These are phyloP conservation scores for Dicorynia guianensis DNA, from an alignment of 306 rosid genomes.

Conservation along the genomic window DNA sequence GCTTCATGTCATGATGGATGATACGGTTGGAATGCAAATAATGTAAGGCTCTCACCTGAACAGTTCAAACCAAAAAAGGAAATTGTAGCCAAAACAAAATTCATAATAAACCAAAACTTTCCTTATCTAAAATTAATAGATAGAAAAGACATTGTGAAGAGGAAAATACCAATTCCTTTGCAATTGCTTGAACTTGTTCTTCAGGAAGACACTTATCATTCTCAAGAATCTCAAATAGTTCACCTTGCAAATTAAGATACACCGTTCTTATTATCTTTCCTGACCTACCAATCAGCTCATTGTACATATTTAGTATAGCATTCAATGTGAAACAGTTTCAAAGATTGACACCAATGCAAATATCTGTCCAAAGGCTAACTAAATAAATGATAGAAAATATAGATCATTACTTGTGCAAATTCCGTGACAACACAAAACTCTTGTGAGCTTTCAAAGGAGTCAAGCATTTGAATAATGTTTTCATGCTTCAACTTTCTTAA, in stretches of 20 bases:
- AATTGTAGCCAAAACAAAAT: slow-evolving; percentile 2
- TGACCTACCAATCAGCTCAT: slow-evolving; percentile 9
- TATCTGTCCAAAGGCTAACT: slow-evolving; percentile 4
- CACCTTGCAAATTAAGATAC: slow-evolving; percentile 68
- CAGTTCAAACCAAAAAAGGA: slow-evolving; percentile 35
- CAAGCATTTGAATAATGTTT: slow-evolving; percentile 96
- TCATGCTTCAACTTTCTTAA: slow-evolving; percentile 92
- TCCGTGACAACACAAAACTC: slow-evolving; percentile 98
- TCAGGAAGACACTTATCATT: slow-evolving; percentile 98
- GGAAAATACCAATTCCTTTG: slow-evolving; percentile 89
- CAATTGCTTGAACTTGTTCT: slow-evolving; percentile 98
- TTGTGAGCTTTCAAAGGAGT: slow-evolving; percentile 95
- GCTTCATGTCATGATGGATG: slow-evolving; percentile 98
- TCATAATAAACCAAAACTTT: slow-evolving; percentile 13
- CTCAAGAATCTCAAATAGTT: slow-evolving; percentile 98
- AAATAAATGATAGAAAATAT: slow-evolving; percentile 38
- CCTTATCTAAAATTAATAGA: slow-evolving; percentile 13
- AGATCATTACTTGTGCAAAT: slow-evolving; percentile 82
- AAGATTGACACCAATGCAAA: slow-evolving; percentile 19
- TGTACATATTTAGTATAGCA: slow-evolving; percentile 12
- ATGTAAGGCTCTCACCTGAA: slow-evolving; percentile 90
- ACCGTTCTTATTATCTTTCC: slow-evolving; percentile 22
- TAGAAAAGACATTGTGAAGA: slow-evolving; percentile 2
- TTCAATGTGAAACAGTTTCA: slow-evolving; percentile 16
- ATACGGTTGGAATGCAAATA: slow-evolving; percentile 96